Evolutionary conservation across 495 filamentous ascomycete species (phyloP).

Genomic region (Hypoxylon rickii): DNA sequence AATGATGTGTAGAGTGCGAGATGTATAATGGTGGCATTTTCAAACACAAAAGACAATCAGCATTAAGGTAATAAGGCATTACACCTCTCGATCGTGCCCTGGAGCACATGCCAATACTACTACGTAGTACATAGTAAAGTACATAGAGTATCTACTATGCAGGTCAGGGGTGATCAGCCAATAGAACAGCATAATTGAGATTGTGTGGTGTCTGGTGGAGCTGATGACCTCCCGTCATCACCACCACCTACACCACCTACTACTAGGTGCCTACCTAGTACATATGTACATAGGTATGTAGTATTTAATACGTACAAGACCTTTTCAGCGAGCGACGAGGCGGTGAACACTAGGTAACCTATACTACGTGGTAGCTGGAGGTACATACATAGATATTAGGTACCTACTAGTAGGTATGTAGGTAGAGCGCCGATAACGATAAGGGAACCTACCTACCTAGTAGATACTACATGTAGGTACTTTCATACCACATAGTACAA

Average conservation of each 20-base stretch:
- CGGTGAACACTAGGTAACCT: slow-evolving; percentile 16
- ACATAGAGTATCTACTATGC: too few relatives aligned
- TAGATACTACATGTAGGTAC: background rate
- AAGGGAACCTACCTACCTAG: background rate
- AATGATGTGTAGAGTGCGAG: too few relatives aligned
- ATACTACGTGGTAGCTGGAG: too few relatives aligned
- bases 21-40: slow-evolving; percentile 13
- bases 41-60: slow-evolving; percentile 1
- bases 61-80: slow-evolving; percentile 2
- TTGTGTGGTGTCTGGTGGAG: slow-evolving; percentile 16
- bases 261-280: too few relatives aligned
- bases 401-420: too few relatives aligned
- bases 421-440: slow-evolving; percentile 4
- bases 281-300: background rate
- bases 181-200: slow-evolving; percentile 24
- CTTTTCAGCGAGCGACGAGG: background rate
- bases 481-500: too few relatives aligned
- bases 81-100: slow-evolving; percentile 3
- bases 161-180: slow-evolving; percentile 17
- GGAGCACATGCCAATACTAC: slow-evolving; percentile 22
- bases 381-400: too few relatives aligned
- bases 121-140: too few relatives aligned
- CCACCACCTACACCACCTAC: too few relatives aligned
- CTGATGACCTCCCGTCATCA: background rate
- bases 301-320: background rate